Conservation (phyloP, 768 basidiomycete genomes). For the Boletus tomentosulus region DNA sequence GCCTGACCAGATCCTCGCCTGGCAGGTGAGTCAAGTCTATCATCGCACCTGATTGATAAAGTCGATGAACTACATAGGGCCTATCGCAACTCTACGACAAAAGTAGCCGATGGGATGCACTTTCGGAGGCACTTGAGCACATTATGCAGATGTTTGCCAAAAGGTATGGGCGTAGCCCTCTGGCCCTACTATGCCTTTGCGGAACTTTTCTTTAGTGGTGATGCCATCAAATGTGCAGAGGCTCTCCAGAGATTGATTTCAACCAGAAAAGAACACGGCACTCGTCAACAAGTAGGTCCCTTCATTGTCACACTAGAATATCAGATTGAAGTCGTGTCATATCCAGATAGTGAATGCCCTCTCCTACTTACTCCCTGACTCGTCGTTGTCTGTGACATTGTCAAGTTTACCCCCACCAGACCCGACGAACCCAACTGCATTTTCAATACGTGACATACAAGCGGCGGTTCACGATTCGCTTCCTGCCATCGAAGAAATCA, state of each 20-base stretch:
- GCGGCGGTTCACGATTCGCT: slow-evolving; percentile 65
- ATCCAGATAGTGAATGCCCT: slow-evolving; percentile 64
- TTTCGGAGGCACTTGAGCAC: slow-evolving; percentile 48
- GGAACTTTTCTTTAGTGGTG: slow-evolving; percentile 47
- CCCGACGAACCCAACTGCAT: slow-evolving; percentile 64
- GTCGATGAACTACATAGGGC: slow-evolving; percentile 45
- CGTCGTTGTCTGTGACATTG: slow-evolving; percentile 58
- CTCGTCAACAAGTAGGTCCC: slow-evolving; percentile 48
- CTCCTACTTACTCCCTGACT: slow-evolving; percentile 69
- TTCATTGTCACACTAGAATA: neutral
- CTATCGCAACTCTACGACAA: slow-evolving; percentile 70
- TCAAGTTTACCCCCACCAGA: slow-evolving; percentile 69
- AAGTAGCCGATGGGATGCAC: slow-evolving; percentile 52
- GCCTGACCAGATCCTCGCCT: slow-evolving; percentile 69
- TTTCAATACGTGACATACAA: slow-evolving; percentile 56
- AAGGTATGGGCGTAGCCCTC: slow-evolving; percentile 39
- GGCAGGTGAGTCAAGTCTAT: slow-evolving; percentile 58
- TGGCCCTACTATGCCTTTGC: neutral
- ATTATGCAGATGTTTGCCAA: slow-evolving; percentile 57
- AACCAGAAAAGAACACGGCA: slow-evolving; percentile 56
- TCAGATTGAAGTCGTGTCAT: neutral
- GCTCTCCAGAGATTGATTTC: slow-evolving; percentile 72
- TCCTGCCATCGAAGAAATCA: slow-evolving; percentile 67
- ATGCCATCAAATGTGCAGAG: slow-evolving; percentile 78
- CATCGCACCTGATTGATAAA: slow-evolving; percentile 7